Percentiles rank a stretch among this genome's conserved stretches.
Conservation (phyloP, 345 rosid species). For the Nephelium lappaceum region DNA sequence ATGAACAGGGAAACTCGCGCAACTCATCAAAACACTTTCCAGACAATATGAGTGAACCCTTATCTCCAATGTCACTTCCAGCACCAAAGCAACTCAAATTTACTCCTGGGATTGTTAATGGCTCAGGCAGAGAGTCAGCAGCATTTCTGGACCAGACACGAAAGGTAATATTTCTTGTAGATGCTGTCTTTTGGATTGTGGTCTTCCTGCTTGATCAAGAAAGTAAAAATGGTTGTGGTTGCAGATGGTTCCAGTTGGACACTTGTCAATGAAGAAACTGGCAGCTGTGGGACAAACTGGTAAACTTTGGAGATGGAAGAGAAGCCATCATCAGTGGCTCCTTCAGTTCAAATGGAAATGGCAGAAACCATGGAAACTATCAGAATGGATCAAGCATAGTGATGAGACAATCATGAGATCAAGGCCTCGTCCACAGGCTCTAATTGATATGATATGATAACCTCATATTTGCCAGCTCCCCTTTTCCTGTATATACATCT, state of each 20-base stretch:
- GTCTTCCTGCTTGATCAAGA: constrained; percentile 14
- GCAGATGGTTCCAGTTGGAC: constrained; percentile 67
- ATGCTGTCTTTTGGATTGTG: constrained; percentile 2
- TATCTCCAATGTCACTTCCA: constrained; percentile 61
- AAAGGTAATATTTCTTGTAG: constrained; percentile 43
- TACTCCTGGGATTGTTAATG: constrained; percentile 56
- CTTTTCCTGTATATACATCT: constrained; percentile 25
- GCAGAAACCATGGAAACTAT: constrained; percentile 92
- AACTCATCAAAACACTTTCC: constrained; percentile 48
- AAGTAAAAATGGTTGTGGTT: constrained; percentile 19
- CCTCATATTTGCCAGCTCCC: constrained; percentile 17
- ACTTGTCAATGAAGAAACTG: constrained; percentile 53
- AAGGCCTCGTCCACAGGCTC: constrained; percentile 48
- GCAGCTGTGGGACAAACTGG: constrained; percentile 53
- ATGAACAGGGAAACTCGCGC: constrained; percentile 47
- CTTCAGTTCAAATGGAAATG: constrained; percentile 91
- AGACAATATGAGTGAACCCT: constrained; percentile 41
- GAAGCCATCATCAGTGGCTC: constrained; percentile 89
- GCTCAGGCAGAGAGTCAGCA: constrained; percentile 51
- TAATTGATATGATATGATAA: constrained; percentile 33
- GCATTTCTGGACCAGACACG: constrained; percentile 56
- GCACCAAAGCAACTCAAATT: constrained; percentile 76
- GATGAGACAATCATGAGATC: constrained; percentile 61
- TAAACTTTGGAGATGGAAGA: constrained; percentile 88
- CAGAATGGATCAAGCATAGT: constrained; percentile 78